These are phyloP conservation scores for Streptanthus diversifolius DNA, from an alignment of 345 rosid species.

Conservation along the genomic window DNA sequence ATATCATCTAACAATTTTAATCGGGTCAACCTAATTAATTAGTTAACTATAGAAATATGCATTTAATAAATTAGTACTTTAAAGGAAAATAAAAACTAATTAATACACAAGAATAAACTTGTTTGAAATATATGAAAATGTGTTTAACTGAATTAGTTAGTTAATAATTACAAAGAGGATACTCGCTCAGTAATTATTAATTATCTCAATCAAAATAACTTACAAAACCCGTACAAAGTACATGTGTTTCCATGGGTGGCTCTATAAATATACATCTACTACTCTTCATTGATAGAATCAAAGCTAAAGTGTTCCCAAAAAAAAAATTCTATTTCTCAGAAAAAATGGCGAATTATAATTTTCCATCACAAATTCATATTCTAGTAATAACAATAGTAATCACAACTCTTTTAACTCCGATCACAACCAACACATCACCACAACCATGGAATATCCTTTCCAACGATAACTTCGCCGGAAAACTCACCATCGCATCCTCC, in stretches of 20 bases:
- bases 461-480: conserved; percentile 16
- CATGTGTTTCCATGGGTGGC: conserved; percentile 8
- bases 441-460: conserved; percentile 35
- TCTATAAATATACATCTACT: conserved; percentile 12
- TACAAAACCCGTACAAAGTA: background rate
- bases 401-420: conserved; percentile 26
- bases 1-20: background rate
- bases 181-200: background rate
- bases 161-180: background rate
- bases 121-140: background rate
- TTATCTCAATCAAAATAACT: background rate
- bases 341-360: conserved; percentile 16
- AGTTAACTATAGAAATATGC: background rate
- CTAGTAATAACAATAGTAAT: background rate
- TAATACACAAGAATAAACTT: background rate
- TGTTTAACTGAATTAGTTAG: background rate
- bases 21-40: background rate
- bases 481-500: conserved; percentile 28
- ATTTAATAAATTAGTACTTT: background rate
- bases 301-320: background rate
- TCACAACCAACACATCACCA: conserved; percentile 29
- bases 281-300: background rate
- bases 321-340: background rate
- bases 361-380: conserved; percentile 10
- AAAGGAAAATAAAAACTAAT: background rate